Evolutionary conservation across 495 filamentous ascomycete genomes (phyloP).

Genomic region (Pseudoneurospora amorphoporcata): DNA sequence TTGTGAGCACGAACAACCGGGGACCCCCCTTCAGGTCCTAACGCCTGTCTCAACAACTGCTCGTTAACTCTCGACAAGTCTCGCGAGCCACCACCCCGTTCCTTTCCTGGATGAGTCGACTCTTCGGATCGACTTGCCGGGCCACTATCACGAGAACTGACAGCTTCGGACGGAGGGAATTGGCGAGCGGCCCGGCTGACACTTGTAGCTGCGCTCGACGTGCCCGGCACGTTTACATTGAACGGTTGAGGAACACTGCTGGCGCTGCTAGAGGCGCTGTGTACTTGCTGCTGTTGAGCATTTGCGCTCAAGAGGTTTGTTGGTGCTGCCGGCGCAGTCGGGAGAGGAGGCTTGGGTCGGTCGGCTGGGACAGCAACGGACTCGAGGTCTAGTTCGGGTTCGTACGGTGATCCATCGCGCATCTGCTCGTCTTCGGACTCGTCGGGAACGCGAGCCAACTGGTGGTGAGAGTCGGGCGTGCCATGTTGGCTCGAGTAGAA

Average conservation of each 20-base stretch:
- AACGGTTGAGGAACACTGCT: constrained; percentile 2
- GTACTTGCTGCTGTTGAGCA: constrained; percentile 3
- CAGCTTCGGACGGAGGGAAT: constrained; percentile 6
- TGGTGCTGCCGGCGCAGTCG: constrained; percentile 4
- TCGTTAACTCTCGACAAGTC: constrained; percentile 23
- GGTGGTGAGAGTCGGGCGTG: constrained; percentile 32
- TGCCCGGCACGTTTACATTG: constrained; percentile 4
- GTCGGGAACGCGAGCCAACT: constrained; percentile 29
- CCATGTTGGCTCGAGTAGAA: constrained; percentile 79
- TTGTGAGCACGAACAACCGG: constrained; percentile 36
- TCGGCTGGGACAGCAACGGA: constrained; percentile 3
- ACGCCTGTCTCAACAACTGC: constrained; percentile 23
- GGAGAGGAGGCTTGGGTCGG: constrained; percentile 1
- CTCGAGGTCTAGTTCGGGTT: constrained; percentile 19
- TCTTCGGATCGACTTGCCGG: constrained; percentile 31
- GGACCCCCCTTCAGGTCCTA: constrained; percentile 18
- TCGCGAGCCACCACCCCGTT: constrained; percentile 23
- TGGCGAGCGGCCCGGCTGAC: constrained; percentile 5
- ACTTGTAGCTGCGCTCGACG: constrained; percentile 7
- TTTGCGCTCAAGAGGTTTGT: neutral
- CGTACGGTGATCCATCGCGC: constrained; percentile 25
- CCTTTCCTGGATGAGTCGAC: constrained; percentile 29
- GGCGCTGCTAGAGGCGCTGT: constrained; percentile 4
- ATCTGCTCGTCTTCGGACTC: constrained; percentile 35
- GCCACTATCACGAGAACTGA: constrained; percentile 27